phyloP scores from a whole-genome alignment of 2,329 filamentous ascomycete species.

The Diaporthe sp. region DNA sequence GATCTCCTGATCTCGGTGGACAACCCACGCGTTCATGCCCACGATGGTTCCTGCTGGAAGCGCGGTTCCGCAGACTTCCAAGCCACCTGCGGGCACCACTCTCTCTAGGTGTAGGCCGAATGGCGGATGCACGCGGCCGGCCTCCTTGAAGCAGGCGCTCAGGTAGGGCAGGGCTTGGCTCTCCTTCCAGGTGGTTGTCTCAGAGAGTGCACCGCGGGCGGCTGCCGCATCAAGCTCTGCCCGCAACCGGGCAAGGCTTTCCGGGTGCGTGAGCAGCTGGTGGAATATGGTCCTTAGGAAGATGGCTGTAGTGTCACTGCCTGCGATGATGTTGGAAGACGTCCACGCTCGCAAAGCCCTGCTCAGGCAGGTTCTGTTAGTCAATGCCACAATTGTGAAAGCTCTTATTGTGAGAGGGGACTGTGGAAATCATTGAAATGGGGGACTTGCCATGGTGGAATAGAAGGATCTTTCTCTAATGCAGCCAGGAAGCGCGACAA shows the following conservation, averaged over 20 bases:
- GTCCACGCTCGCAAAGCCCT: constrained; percentile 2
- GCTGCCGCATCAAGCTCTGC: neutral
- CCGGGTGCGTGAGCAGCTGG: neutral
- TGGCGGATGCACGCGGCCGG: constrained; percentile 39
- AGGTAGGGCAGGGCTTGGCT: constrained; percentile 70
- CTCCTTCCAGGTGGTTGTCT: constrained; percentile 52
- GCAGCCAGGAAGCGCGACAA: neutral
- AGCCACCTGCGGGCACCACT: constrained; percentile 42
- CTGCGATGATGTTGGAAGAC: constrained; percentile 10
- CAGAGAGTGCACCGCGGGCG: neutral
- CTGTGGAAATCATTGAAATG: accelerated
- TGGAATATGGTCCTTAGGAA: constrained; percentile 5
- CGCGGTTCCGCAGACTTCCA: constrained; percentile 62
- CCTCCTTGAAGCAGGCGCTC: constrained; percentile 49
- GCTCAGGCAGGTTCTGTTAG: neutral
- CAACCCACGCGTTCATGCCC: constrained; percentile 64
- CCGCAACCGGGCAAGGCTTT: neutral
- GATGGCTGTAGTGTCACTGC: constrained; percentile 1
- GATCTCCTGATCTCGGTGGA: constrained; percentile 68
- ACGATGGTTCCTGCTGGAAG: constrained; percentile 64
- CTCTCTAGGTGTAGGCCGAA: constrained; percentile 44
- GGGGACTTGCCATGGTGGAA: neutral
- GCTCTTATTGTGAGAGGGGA: neutral
- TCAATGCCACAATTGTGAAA: no score
- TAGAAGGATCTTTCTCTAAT: neutral